phyloP scores from a whole-genome alignment of 441 rosid genomes.

The Jatropha podagrica region DNA sequence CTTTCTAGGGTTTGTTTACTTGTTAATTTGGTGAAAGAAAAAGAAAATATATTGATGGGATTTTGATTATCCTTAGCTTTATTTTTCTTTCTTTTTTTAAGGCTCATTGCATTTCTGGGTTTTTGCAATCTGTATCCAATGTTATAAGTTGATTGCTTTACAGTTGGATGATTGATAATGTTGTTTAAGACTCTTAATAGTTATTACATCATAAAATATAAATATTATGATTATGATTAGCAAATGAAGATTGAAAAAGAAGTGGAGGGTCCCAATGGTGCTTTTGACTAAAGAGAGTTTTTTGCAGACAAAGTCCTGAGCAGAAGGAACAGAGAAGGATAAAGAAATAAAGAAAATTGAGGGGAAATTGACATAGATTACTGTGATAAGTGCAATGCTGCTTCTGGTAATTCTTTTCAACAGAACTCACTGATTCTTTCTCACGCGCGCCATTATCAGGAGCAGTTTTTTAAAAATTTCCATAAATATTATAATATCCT shows the following conservation, averaged over 20 bases:
- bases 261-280: slow-evolving; percentile 43
- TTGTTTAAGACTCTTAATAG: neutral
- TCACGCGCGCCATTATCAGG: neutral
- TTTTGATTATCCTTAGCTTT: neutral
- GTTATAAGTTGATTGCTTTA: slow-evolving; percentile 35
- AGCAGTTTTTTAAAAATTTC: neutral
- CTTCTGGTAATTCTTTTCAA: neutral
- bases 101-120: slow-evolving; percentile 6
- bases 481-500: too few species aligned
- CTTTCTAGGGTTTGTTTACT: neutral
- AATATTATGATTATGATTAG: neutral
- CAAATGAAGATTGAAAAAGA: slow-evolving; percentile 22
- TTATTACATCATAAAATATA: slow-evolving; percentile 9
- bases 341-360: neutral
- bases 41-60: neutral
- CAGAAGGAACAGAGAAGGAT: neutral
- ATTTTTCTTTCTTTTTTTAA: neutral
- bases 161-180: slow-evolving; percentile 44
- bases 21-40: slow-evolving; percentile 17
- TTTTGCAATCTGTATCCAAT: slow-evolving; percentile 36
- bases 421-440: neutral
- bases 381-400: neutral
- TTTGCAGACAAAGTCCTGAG: neutral
- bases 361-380: slow-evolving; percentile 1
- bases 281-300: slow-evolving; percentile 39